Evolutionary conservation across 257 asterid genomes (phyloP).

Genomic region (Cinchona pubescens): DNA sequence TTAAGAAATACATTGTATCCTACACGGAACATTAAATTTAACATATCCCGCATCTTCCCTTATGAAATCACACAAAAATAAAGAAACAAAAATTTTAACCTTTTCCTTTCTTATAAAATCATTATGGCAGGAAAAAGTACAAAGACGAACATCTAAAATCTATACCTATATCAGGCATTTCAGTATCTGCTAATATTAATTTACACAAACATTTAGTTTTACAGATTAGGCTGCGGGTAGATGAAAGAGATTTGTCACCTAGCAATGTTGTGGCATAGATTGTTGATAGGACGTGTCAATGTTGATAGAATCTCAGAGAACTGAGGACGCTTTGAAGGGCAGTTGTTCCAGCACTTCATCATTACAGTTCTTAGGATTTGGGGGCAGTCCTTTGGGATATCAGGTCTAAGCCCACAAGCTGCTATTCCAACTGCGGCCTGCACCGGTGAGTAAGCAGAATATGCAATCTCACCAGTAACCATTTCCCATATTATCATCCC

Average conservation of each 20-base stretch:
- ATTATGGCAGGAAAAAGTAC: not conserved
- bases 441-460: slow-evolving; percentile 93
- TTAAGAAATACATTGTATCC: not conserved
- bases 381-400: slow-evolving; percentile 82
- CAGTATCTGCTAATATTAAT: not conserved
- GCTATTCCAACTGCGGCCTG: slow-evolving; percentile 99
- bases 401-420: slow-evolving; percentile 97
- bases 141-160: slow-evolving; percentile 4
- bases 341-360: slow-evolving; percentile 86
- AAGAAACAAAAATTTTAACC: not conserved
- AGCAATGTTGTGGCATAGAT: slow-evolving; percentile 22
- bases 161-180: not conserved
- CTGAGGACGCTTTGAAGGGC: slow-evolving; percentile 84
- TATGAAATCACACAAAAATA: not conserved
- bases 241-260: slow-evolving; percentile 36
- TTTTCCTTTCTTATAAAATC: not conserved
- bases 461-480: slow-evolving; percentile 83
- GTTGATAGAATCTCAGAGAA: slow-evolving; percentile 67
- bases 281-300: slow-evolving; percentile 46
- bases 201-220: not conserved
- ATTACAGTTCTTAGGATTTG: slow-evolving; percentile 62
- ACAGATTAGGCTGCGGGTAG: not conserved
- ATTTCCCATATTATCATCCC: slow-evolving; percentile 96
- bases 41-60: not conserved
- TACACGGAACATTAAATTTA: not conserved